Evolutionary conservation across 2,329 filamentous ascomycete species (phyloP), one percentile per base, ranked within the genome.

Genomic region (Pyrenochaeta sp.): DNA sequence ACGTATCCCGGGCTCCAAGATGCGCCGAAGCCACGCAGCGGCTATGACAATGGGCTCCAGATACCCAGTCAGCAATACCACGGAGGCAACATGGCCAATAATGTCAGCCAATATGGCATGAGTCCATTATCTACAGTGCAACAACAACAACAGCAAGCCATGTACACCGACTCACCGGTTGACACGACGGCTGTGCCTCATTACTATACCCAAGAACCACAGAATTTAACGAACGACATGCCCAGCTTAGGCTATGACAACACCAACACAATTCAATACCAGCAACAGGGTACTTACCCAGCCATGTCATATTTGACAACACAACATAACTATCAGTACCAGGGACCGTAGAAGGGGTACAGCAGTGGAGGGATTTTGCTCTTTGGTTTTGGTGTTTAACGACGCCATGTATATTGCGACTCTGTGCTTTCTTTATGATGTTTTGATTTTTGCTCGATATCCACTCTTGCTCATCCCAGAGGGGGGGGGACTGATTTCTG

Each of bases 151-250:
- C 67, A 67, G 35, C 67, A 71, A 40, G 43, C 64, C 2, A 56
- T 73, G 23, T 76, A 73, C 43, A 72, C 69, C 12, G 66, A 73
- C 27, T 76, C 74, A n/a, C 74, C 74, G 0, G 63, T 75, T 5
- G 73, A 77, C 29, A 66, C 70, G 12, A 69, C 66, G 2, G 73
- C 60, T 15, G 69, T 70, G 23, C 70, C 66, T 21, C 70, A 63
- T 27, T 75, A 75, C 49, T 75, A 70, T 29, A 60, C 66, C 2
- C 67, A 69, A 47, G 70, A 75, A 42, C 63, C 67, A 29, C 70
- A 72, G 45, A 60, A 53, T 15, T 56, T 70, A 54, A 39, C 60
- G n/a, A 63, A 56, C 18, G 64, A 63, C 17, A 51, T 68, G 49
- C 14, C 61, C 2, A 58, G 56, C 7, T 62, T 71, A 60, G 55